Conservation (phyloP, 2,329 filamentous ascomycete species). For the Hypoxylon sp. region DNA sequence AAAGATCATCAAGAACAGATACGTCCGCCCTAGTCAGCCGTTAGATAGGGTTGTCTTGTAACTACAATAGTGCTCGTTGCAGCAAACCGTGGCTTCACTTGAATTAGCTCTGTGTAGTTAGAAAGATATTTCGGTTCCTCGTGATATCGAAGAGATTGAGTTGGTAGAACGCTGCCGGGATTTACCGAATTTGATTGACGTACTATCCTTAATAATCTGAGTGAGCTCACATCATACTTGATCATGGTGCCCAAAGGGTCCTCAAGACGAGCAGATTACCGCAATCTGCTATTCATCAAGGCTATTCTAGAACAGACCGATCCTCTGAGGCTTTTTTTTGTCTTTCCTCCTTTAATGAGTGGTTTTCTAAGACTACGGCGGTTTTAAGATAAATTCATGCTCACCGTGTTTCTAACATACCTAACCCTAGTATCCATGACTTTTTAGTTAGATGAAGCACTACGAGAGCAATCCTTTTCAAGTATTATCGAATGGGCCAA, state of each 20-base stretch:
- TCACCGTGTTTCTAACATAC: slow-evolving; percentile 33
- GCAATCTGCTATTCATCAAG: slow-evolving; percentile 28
- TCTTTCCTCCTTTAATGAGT: too few relatives aligned
- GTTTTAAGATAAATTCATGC: slow-evolving; percentile 15
- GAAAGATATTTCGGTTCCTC: background rate
- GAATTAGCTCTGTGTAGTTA: background rate
- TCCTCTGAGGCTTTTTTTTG: slow-evolving; percentile 7
- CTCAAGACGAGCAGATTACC: slow-evolving; percentile 25
- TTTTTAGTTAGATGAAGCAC: slow-evolving; percentile 1
- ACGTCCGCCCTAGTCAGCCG: slow-evolving; percentile 3
- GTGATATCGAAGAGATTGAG: slow-evolving; percentile 8
- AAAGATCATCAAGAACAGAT: slow-evolving; percentile 29
- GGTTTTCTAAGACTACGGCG: slow-evolving; percentile 19
- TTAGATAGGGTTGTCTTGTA: slow-evolving; percentile 11
- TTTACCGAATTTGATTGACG: slow-evolving; percentile 19
- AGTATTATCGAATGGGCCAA: slow-evolving; percentile 20
- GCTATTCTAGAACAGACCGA: slow-evolving; percentile 16
- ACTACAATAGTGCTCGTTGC: background rate
- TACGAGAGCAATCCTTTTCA: background rate
- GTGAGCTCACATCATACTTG: slow-evolving; percentile 25
- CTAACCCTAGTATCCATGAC: background rate
- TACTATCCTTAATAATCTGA: slow-evolving; percentile 32
- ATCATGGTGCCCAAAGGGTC: slow-evolving; percentile 28
- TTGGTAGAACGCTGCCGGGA: slow-evolving; percentile 3
- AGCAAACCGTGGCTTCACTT: background rate